A percentile compares a stretch with the other conserved stretches of the same genome.
phyloP scores from a whole-genome alignment of 1,284 basidiomycete species.

The Spongispora temasekensis region DNA sequence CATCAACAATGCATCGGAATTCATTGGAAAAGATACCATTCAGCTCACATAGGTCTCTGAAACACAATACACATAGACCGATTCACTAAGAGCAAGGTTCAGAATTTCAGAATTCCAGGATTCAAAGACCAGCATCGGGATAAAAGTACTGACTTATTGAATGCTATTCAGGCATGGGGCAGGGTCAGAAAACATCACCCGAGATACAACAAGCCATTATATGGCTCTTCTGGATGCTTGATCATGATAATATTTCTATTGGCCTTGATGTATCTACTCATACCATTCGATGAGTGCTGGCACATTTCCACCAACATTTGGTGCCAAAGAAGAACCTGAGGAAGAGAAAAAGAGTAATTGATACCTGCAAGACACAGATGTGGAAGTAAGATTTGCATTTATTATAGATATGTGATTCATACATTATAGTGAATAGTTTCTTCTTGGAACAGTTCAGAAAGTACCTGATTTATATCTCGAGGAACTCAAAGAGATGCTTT shows the following conservation, averaged over 20 bases:
- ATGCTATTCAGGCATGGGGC: not conserved
- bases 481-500: not conserved
- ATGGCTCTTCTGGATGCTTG: not conserved
- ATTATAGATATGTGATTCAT: no score
- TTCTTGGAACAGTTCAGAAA: not conserved
- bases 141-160: not conserved
- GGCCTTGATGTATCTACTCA: not conserved
- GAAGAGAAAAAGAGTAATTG: not conserved
- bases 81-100: not conserved
- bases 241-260: not conserved
- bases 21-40: not conserved
- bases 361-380: slow-evolving; percentile 1
- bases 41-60: not conserved
- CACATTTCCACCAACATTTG: not conserved
- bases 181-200: not conserved
- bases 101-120: not conserved
- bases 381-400: slow-evolving; percentile 1
- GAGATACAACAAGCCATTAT: slow-evolving; percentile 2
- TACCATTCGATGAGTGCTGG: not conserved
- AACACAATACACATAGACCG: not conserved
- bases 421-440: not conserved
- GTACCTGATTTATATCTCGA: not conserved
- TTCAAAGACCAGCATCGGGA: not conserved
- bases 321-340: not conserved
- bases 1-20: not conserved